Evolutionary conservation across 2,329 filamentous ascomycete genomes (phyloP).

Genomic region (Aspergillus ochraceus): DNA sequence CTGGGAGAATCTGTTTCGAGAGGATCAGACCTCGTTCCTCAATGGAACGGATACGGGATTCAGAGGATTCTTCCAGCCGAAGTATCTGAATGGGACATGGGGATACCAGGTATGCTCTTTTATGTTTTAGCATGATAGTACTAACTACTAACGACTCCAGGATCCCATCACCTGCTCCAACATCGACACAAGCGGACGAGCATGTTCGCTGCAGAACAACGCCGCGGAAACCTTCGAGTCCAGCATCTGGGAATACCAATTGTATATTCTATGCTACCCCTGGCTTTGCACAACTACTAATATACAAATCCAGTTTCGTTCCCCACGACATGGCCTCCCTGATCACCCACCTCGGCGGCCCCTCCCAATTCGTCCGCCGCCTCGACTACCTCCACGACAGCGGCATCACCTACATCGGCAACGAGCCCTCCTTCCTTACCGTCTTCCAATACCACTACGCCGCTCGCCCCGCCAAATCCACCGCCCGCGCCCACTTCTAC

Average conservation of each 20-base stretch:
- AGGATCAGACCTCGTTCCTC: slow-evolving; percentile 58
- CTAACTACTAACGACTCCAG: slow-evolving; percentile 42
- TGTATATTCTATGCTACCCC: slow-evolving; percentile 47
- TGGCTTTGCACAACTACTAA: slow-evolving; percentile 40
- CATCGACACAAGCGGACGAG: slow-evolving; percentile 48
- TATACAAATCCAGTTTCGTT: slow-evolving; percentile 55
- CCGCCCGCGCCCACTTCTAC: slow-evolving; percentile 59
- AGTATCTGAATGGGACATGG: slow-evolving; percentile 22
- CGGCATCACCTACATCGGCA: slow-evolving; percentile 65
- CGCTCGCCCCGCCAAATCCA: slow-evolving; percentile 56
- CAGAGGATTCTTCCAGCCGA: no score
- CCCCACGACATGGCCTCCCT: slow-evolving; percentile 54
- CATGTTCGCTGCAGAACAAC: slow-evolving; percentile 35
- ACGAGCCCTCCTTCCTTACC: slow-evolving; percentile 63
- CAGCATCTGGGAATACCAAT: slow-evolving; percentile 40
- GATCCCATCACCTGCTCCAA: slow-evolving; percentile 56
- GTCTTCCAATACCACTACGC: slow-evolving; percentile 71
- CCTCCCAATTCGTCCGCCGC: slow-evolving; percentile 55
- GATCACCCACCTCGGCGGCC: slow-evolving; percentile 60
- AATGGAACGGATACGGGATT: slow-evolving; percentile 35
- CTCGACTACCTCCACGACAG: slow-evolving; percentile 65
- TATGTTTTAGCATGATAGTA: neutral
- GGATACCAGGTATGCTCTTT: slow-evolving; percentile 53
- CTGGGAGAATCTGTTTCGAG: slow-evolving; percentile 69
- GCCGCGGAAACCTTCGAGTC: slow-evolving; percentile 35